Evolutionary conservation across 148 eudicot genomes (phyloP).

Genomic region (Vaccinium macrocarpon): DNA sequence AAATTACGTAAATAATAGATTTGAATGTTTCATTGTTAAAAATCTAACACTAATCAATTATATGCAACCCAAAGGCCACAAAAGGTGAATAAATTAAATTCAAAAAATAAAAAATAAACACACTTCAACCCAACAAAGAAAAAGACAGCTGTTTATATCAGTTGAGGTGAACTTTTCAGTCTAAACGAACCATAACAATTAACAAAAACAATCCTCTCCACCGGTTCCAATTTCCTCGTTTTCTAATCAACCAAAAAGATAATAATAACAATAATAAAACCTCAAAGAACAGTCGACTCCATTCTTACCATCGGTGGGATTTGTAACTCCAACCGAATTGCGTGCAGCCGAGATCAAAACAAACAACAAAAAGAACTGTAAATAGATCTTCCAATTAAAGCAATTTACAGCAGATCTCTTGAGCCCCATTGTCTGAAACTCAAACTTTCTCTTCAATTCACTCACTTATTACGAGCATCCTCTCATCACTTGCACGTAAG

Average conservation of each 20-base stretch:
- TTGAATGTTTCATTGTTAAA: not conserved
- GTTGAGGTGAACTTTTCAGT: not conserved
- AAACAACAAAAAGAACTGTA: slow-evolving; percentile 29
- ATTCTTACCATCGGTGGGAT: slow-evolving; percentile 60
- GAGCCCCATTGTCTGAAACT: slow-evolving; percentile 51
- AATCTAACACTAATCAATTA: not conserved
- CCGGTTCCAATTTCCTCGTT: not conserved
- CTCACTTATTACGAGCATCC: slow-evolving; percentile 8
- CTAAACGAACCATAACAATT: not conserved
- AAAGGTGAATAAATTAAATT: not conserved
- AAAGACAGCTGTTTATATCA: not conserved
- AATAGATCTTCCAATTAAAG: slow-evolving; percentile 29
- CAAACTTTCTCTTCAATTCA: slow-evolving; percentile 24
- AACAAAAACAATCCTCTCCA: not conserved
- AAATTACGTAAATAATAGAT: not conserved
- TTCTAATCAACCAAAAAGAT: slow-evolving; percentile 8
- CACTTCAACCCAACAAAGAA: not conserved
- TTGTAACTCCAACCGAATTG: slow-evolving; percentile 43
- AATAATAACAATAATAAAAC: not conserved
- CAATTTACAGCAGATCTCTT: slow-evolving; percentile 30
- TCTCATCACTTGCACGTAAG: slow-evolving; percentile 23
- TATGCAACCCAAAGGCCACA: not conserved
- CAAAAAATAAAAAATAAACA: not conserved
- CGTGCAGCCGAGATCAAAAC: slow-evolving; percentile 29
- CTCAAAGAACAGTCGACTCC: not conserved